Evolutionary conservation across 441 rosid species (phyloP), one percentile per base, ranked within the genome.

Genomic region (Mallotus japonicus): DNA sequence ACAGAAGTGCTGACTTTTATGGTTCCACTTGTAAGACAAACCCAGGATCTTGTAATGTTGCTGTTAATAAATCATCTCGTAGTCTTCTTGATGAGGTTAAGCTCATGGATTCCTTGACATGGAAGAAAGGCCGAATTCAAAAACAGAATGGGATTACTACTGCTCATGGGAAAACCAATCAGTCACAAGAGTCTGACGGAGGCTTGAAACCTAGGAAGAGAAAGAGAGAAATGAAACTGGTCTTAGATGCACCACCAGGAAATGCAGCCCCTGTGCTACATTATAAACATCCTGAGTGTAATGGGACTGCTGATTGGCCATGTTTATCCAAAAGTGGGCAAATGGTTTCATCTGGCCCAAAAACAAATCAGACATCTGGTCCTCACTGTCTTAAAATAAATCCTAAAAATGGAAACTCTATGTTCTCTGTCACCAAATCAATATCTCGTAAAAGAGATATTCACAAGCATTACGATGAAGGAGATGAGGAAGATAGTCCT

Each of bases 21-120:
- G 76, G 76, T 63, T 70, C 74, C 60, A 19, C 72, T 53, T 73
- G 74, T 70, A 44, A 74, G 82, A 76, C 66, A 32, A 70, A 62
- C 67, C n/a, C 60, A 47, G 65, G 73, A 20, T 59, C 70, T 70
- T 63, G 74, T 56, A 64, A 75, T 76, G 77, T 64, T 74, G 5
- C 10, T 17, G 56, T 65, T 73, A 75, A 74, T 68, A 82, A 75
- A 69, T 55, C 76, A 42, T 65, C 80, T 8, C 75, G 82, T 24
- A 81, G 80, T 81, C 85, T 87, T 74, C 85, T 87, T 74, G 89
- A 83, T 70, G 91, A 87, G 76, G 88, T 87, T 73, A 85, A 84
- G 81, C 80, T 84, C 79, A 71, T 84, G 46, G 78, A 83, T 76
- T 81, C 82, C 44, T 79, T 84, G 78, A 83, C 87, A 62, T 84